Conservation (phyloP, 495 filamentous ascomycete genomes). For the Xylaria bambusicola region DNA sequence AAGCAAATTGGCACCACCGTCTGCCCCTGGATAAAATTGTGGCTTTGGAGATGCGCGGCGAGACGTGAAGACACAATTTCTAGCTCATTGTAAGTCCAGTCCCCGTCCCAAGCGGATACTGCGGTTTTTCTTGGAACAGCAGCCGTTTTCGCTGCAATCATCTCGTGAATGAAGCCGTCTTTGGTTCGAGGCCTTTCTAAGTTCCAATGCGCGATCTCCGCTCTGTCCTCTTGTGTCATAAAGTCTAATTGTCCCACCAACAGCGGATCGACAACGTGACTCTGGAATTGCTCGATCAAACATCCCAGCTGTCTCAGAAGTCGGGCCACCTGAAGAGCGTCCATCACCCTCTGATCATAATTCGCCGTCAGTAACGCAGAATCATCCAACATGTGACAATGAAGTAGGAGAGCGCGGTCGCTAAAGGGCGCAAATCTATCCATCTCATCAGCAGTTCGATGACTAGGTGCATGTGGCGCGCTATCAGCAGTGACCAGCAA, state of each 20-base stretch:
- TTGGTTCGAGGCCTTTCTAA: neutral
- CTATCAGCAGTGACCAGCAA: slow-evolving; percentile 2
- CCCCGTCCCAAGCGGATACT: slow-evolving; percentile 48
- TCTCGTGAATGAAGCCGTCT: neutral
- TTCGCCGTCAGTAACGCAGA: slow-evolving; percentile 2
- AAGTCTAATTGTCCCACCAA: neutral
- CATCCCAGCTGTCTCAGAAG: slow-evolving; percentile 6
- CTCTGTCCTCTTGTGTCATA: neutral
- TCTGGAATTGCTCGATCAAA: slow-evolving; percentile 10
- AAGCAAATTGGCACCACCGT: slow-evolving; percentile 48
- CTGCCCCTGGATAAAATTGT: neutral
- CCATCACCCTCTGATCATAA: slow-evolving; percentile 1
- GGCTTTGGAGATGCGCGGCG: slow-evolving; percentile 27
- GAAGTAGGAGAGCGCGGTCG: slow-evolving; percentile 5
- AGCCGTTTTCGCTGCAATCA: neutral
- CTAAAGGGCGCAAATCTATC: slow-evolving; percentile 9
- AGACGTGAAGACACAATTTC: slow-evolving; percentile 48
- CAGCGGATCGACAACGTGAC: neutral
- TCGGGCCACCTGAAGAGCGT: slow-evolving; percentile 1
- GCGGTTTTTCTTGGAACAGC: slow-evolving; percentile 10
- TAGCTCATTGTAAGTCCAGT: slow-evolving; percentile 53
- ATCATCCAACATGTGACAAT: neutral
- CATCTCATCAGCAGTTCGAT: slow-evolving; percentile 6
- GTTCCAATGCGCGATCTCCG: slow-evolving; percentile 1
- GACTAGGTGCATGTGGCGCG: slow-evolving; percentile 1